A percentile compares a stretch with the other conserved stretches of the same genome.
phyloP scores from a whole-genome alignment of 768 basidiomycete species.

The Podaxis mareebaensis region DNA sequence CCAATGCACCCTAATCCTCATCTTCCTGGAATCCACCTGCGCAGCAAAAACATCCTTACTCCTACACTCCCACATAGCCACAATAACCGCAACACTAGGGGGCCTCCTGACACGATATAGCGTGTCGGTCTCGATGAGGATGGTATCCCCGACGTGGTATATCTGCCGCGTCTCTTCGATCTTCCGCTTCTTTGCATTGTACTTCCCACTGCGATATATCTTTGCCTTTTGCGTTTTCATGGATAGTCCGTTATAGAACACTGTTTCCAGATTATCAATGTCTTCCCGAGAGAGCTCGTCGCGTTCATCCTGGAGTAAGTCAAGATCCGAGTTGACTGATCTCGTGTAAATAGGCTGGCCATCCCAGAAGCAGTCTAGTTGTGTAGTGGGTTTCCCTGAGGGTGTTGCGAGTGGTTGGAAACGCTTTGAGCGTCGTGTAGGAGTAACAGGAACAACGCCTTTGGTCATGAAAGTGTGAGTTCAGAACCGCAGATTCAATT shows the following conservation, averaged over 20 bases:
- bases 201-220: slow-evolving; percentile 26
- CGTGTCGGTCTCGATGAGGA: slow-evolving; percentile 55
- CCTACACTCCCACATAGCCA: slow-evolving; percentile 65
- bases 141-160: slow-evolving; percentile 66
- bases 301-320: slow-evolving; percentile 24
- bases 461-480: slow-evolving; percentile 13
- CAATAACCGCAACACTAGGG: slow-evolving; percentile 70
- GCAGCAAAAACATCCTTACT: slow-evolving; percentile 28
- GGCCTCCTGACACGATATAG: slow-evolving; percentile 38
- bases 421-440: slow-evolving; percentile 31
- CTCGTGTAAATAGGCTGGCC: slow-evolving; percentile 27
- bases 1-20: slow-evolving; percentile 72
- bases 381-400: slow-evolving; percentile 18
- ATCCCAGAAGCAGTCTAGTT: slow-evolving; percentile 26
- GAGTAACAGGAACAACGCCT: slow-evolving; percentile 24
- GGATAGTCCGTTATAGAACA: slow-evolving; percentile 35
- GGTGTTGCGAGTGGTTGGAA: slow-evolving; percentile 32
- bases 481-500: background rate
- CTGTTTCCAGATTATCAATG: slow-evolving; percentile 28
- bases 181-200: slow-evolving; percentile 19
- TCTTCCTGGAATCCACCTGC: slow-evolving; percentile 36
- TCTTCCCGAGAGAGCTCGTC: slow-evolving; percentile 16
- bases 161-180: slow-evolving; percentile 14
- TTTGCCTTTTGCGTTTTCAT: slow-evolving; percentile 31
- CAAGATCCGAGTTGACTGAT: slow-evolving; percentile 23